Evolutionary conservation across 2,329 filamentous ascomycete genomes (phyloP).

Genomic region (Lizonia empirigonia): DNA sequence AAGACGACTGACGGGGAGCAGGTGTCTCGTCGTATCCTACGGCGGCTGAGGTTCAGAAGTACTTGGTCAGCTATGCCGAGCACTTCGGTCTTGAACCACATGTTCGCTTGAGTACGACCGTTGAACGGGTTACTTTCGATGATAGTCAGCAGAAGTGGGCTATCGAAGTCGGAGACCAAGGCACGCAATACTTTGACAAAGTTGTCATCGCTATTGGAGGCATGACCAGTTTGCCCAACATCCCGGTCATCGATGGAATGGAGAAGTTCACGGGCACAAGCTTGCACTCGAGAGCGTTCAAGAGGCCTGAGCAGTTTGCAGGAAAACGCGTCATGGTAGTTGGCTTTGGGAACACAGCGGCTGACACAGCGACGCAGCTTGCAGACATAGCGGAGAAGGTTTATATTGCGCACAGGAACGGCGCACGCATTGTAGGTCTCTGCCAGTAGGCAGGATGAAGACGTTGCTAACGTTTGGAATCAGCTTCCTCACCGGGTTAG

Average conservation of each 20-base stretch:
- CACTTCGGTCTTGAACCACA: conserved; percentile 25
- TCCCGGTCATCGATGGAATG: conserved; percentile 24
- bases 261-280: conserved; percentile 24
- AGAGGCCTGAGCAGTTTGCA: conserved; percentile 18
- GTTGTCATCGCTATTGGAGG: conserved; percentile 30
- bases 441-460: no score
- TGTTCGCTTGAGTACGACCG: conserved; percentile 19
- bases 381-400: conserved; percentile 26
- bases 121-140: conserved; percentile 21
- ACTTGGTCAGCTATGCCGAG: conserved; percentile 23
- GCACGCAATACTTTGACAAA: conserved; percentile 26
- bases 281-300: conserved; percentile 24
- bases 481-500: conserved; percentile 24
- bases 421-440: conserved; percentile 23
- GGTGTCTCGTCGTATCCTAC: conserved; percentile 24
- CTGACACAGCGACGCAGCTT: conserved; percentile 31
- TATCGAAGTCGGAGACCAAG: conserved; percentile 10
- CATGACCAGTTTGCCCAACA: conserved; percentile 21
- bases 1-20: background rate
- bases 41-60: conserved; percentile 28
- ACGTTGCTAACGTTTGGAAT: background rate
- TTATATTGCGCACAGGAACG: conserved; percentile 34
- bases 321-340: conserved; percentile 32
- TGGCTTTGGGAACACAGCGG: conserved; percentile 35
- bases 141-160: conserved; percentile 22